Percentiles rank a stretch among this genome's conserved stretches.
phyloP scores from a whole-genome alignment of 805 yeast genomes.

The Geotrichum ghanense region DNA sequence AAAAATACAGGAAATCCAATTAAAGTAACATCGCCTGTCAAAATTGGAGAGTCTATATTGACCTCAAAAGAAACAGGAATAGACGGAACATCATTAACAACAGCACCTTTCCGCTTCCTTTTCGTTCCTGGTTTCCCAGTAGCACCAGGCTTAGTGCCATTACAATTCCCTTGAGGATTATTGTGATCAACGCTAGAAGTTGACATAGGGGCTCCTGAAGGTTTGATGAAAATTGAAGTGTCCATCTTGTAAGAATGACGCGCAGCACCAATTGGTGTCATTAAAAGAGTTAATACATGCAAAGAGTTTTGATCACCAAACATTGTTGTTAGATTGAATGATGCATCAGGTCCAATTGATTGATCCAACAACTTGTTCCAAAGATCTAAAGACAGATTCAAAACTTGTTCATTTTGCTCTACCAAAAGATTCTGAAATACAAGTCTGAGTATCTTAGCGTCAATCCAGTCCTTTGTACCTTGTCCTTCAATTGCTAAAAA shows the following conservation, averaged over 20 bases:
- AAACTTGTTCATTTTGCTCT: conserved; percentile 74
- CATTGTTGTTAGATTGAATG: conserved; percentile 35
- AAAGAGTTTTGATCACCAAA: conserved; percentile 50
- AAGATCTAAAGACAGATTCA: conserved; percentile 49
- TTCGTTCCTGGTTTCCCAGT: conserved; percentile 10
- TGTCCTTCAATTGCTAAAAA: conserved; percentile 44
- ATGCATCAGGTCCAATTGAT: conserved; percentile 23
- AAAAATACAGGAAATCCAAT: conserved; percentile 67
- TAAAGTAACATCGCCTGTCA: conserved; percentile 80
- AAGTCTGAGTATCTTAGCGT: conserved; percentile 59
- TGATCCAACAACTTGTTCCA: conserved; percentile 41
- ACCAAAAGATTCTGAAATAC: conserved; percentile 78
- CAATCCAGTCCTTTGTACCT: conserved; percentile 55
- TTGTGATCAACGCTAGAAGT: background rate
- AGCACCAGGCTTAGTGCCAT: conserved; percentile 17
- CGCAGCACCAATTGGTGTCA: conserved; percentile 93
- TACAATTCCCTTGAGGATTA: background rate
- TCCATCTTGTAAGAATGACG: conserved; percentile 83
- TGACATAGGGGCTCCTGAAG: conserved; percentile 46
- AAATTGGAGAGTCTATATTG: conserved; percentile 88
- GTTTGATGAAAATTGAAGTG: conserved; percentile 58
- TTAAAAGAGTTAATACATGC: conserved; percentile 45
- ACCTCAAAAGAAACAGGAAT: conserved; percentile 28
- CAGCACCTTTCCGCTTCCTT: conserved; percentile 33
- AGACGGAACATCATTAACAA: conserved; percentile 24